Base-by-base conservation (phyloP, 2,329 filamentous ascomycete species). In the Penicillium sp. region DNA sequence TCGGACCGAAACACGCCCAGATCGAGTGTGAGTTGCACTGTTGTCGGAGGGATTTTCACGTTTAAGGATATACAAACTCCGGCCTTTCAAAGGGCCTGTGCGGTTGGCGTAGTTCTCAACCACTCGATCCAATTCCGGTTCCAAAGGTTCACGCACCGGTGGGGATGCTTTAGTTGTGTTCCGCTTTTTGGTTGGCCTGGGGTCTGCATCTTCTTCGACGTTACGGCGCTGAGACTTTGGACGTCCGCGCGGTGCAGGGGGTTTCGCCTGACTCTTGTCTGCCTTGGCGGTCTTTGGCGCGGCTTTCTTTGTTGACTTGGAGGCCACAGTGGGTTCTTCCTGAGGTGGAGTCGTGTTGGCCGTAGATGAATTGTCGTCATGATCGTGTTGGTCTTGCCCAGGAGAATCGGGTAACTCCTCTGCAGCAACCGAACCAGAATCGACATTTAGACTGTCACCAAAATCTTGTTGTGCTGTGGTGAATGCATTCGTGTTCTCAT, bases 1-100 rank as follows among this genome's bases (percentile, higher is more conserved):
- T 58, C 85, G 85, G 59, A 90, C 87, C 10, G 89, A 90, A 50
- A 85, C 84, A 55, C 94, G 85, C 2, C 91, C 92, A 13, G 88
- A 93, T 52, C 91, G 86, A n/a, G 82, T 83, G 49, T 87, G 89
- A 43, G 80, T 82, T 31, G 79, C 79, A 59, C 83, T 78, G 26
- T 75, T 78, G 51, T 85, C 80, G 1, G 77, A 72, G n/a, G 80
- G 78, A 13, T 74, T 76, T 65, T 82, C 80, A 44, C 78, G 75
- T 57, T 79, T 78, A 45, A 82, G 71, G 47, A 82, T 81, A 59
- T 79, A 77, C 4, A 81, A 68, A 43, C 79, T 79, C 56, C 76
- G 75, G 42, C 75, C 76, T 51, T 77, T 80, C 46, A 77, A 71
- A 20, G 80, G 80, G 13, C 75, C 74, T 14, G 71, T 72, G 49